These are phyloP conservation scores for Dactylis glomerata DNA, from an alignment of 176 grass and related monocot genomes.

Conservation along the genomic window DNA sequence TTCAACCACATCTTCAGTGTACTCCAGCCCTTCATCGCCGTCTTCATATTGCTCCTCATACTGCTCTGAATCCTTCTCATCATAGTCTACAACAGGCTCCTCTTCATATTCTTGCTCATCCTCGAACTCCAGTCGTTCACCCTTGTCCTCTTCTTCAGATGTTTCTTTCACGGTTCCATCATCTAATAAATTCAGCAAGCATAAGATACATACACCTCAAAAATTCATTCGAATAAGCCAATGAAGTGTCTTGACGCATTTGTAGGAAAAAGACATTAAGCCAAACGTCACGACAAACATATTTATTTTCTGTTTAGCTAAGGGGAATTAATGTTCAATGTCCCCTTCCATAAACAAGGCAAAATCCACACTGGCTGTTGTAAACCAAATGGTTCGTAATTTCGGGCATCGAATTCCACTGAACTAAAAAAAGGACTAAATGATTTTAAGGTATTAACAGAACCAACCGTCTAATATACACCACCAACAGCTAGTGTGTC, in stretches of 20 bases:
- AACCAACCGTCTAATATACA: neutral
- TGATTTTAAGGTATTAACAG: neutral
- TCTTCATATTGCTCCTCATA: slow-evolving; percentile 66
- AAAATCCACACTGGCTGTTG: too few species aligned
- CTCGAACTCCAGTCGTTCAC: slow-evolving; percentile 67
- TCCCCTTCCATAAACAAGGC: too few species aligned
- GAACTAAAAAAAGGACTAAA: too few species aligned
- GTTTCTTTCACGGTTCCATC: slow-evolving; percentile 54
- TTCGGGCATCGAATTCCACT: too few species aligned
- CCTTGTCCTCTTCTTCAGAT: slow-evolving; percentile 61
- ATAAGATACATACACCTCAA: neutral
- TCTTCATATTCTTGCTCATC: slow-evolving; percentile 79
- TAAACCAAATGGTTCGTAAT: too few species aligned
- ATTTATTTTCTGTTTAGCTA: too few species aligned
- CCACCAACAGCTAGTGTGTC: neutral
- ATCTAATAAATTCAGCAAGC: slow-evolving; percentile 38
- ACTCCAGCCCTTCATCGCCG: slow-evolving; percentile 61
- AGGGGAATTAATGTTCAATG: too few species aligned
- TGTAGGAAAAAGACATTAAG: neutral
- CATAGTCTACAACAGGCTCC: slow-evolving; percentile 70
- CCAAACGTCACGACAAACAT: neutral
- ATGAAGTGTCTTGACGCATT: neutral
- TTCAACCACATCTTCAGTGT: slow-evolving; percentile 67
- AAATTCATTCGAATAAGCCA: neutral
- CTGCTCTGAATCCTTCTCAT: slow-evolving; percentile 64